Conservation (phyloP, 2,329 filamentous ascomycete species). For the Bertia moriformis region DNA sequence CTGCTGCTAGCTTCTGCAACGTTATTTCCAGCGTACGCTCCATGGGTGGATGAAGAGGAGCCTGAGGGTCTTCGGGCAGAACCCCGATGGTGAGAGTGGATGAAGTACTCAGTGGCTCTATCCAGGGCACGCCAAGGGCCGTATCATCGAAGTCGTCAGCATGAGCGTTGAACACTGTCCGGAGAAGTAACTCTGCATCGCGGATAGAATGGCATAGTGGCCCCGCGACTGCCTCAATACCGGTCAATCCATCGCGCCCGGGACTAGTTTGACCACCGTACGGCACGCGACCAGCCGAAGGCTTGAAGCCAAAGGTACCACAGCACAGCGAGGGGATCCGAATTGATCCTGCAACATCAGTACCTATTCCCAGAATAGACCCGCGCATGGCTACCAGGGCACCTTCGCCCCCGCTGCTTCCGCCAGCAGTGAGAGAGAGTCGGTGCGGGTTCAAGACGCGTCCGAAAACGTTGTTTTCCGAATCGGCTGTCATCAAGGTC, state of each 20-base stretch:
- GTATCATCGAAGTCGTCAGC: constrained; percentile 25
- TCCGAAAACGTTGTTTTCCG: constrained; percentile 24
- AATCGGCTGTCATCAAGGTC: constrained; percentile 29
- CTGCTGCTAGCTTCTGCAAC: neutral
- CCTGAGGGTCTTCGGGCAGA: neutral
- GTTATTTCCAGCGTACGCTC: neutral
- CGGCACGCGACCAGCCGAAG: constrained; percentile 11
- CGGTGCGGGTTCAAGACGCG: constrained; percentile 22
- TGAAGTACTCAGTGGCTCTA: constrained; percentile 1
- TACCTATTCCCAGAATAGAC: constrained; percentile 7
- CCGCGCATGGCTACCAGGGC: constrained; percentile 7
- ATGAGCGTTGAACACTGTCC: constrained; percentile 29
- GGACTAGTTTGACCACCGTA: constrained; percentile 23
- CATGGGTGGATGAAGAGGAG: neutral
- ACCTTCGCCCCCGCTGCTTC: constrained; percentile 17
- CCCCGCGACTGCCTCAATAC: constrained; percentile 27
- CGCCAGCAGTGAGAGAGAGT: constrained; percentile 14
- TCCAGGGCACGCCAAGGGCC: constrained; percentile 6
- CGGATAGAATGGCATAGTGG: constrained; percentile 25
- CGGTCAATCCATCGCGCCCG: constrained; percentile 36
- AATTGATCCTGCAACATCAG: constrained; percentile 12
- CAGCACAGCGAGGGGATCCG: constrained; percentile 14
- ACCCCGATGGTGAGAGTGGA: constrained; percentile 8
- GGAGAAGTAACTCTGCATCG: constrained; percentile 32
- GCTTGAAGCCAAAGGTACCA: constrained; percentile 15